These are phyloP conservation scores for Jatropha multifida DNA, from an alignment of 441 rosid species.

Conservation along the genomic window DNA sequence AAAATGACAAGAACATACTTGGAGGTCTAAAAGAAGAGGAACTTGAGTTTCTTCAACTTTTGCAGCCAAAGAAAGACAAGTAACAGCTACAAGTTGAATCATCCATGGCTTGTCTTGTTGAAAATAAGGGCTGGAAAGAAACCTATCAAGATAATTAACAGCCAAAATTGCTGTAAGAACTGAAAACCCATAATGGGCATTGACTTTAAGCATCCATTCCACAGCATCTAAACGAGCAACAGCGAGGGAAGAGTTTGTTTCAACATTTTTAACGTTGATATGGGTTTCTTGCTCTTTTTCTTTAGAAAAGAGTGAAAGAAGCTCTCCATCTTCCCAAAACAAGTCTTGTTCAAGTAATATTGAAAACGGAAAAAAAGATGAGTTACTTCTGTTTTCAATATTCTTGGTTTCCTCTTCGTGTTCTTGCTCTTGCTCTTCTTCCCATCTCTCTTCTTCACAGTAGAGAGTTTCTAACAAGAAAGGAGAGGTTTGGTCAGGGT, in stretches of 20 bases:
- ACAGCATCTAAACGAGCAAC: conserved; percentile 48
- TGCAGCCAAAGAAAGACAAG: conserved; percentile 88
- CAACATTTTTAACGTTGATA: conserved; percentile 15
- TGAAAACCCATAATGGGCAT: conserved; percentile 64
- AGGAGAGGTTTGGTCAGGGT: conserved; percentile 36
- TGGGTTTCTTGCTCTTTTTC: conserved; percentile 41
- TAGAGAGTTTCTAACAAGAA: conserved; percentile 63
- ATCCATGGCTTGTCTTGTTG: conserved; percentile 79
- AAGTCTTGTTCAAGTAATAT: conserved; percentile 55
- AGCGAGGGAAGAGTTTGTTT: conserved; percentile 21
- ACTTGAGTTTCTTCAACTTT: conserved; percentile 92
- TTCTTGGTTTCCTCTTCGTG: not conserved
- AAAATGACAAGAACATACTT: conserved; percentile 40
- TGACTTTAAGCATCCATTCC: conserved; percentile 61
- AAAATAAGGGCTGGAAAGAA: conserved; percentile 44
- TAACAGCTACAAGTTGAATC: conserved; percentile 81
- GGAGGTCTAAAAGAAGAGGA: conserved; percentile 80
- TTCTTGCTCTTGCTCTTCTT: conserved; percentile 37
- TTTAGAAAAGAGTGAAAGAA: conserved; percentile 58
- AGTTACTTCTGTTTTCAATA: not conserved
- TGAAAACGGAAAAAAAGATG: conserved; percentile 31
- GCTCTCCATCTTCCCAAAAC: conserved; percentile 81
- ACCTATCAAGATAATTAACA: conserved; percentile 74
- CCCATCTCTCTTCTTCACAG: conserved; percentile 83
- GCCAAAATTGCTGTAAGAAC: conserved; percentile 65